Evolutionary conservation across 1,139 yeast species (phyloP).

Genomic region (Scheffersomyces lignicola): DNA sequence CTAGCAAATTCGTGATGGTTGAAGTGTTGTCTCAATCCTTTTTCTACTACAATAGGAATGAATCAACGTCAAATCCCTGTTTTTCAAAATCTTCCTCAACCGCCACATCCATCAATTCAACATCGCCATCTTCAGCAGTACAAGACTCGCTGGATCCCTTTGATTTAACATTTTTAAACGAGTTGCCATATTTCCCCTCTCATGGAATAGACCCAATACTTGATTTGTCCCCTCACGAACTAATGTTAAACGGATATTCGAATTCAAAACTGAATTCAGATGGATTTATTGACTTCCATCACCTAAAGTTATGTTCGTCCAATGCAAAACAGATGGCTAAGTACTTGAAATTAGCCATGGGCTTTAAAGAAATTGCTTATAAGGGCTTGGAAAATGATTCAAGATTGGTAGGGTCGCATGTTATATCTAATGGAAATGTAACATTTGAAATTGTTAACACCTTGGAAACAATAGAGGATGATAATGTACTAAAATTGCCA

Average conservation of each 20-base stretch:
- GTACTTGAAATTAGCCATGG: constrained; percentile 55
- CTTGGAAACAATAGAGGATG: constrained; percentile 18
- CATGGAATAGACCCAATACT: constrained; percentile 19
- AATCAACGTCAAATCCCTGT: background rate
- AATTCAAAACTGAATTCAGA: constrained; percentile 25
- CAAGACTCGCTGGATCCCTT: constrained; percentile 1
- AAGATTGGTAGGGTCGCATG: constrained; percentile 56
- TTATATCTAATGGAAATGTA: constrained; percentile 57
- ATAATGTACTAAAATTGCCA: constrained; percentile 15
- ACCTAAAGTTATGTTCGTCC: constrained; percentile 38
- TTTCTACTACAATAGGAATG: background rate
- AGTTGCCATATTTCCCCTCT: constrained; percentile 25
- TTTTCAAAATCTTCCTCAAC: background rate
- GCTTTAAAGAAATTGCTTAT: constrained; percentile 63
- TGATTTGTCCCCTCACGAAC: constrained; percentile 19
- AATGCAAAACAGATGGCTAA: constrained; percentile 67
- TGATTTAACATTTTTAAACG: constrained; percentile 10
- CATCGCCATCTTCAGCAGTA: too few species aligned
- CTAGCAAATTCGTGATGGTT: too few species aligned
- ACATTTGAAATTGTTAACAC: constrained; percentile 46
- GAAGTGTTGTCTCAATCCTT: background rate
- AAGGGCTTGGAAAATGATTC: constrained; percentile 71
- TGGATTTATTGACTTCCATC: constrained; percentile 35
- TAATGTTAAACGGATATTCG: constrained; percentile 23
- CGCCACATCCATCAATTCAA: too few species aligned